Base-by-base conservation (phyloP, 768 basidiomycete species). In the Rhodotorula kratochvilovae region DNA sequence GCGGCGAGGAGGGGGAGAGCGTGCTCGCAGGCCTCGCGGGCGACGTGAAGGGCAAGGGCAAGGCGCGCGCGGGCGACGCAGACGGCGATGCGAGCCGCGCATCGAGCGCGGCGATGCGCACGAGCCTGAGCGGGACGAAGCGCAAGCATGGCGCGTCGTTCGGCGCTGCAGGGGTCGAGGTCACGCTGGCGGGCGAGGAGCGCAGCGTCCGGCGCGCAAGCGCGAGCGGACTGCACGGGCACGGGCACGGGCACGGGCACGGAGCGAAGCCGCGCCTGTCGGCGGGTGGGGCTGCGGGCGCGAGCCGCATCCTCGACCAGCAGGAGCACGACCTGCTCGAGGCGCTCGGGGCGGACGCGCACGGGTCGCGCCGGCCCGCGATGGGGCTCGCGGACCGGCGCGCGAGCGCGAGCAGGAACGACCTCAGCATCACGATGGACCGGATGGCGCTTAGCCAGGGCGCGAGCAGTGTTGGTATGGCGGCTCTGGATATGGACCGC, bases 371-470 rank as follows among this genome's bases (percentile, higher is more conserved):
- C 36, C 29, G 35, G 10, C 36, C 36, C 31, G 42, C 29, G 10
- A 19, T 27, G 11, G 16, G 11, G 29, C 31, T 12, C 55, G 17
- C 10, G 17, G 56, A 69, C 35, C 60, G 72, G 0, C 43, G 72
- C 10, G 50, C 55, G 48, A 66, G 55, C 42, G 33, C 62, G 56
- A 71, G 72, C 16, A 66, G 77, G 19, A 76, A 76, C 58, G 76
- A 77, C 25, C 77, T 87, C 53, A 87, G 84, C 69, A 79, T 85
- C 35, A 87, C 85, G 12, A 82, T 89, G 83, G 87, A 89, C 76
- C 83, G 87, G 51, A 88, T 89, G 88, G 86, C 83, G 25, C 81
- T 88, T 12, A 63, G 61, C 5, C 70, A 71, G 62, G 61, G 61
- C 10, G 58, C 55, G 7, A 61, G 57, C 13, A 50, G 54, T 19